phyloP scores from a whole-genome alignment of 2,329 filamentous ascomycete species.

The Apiospora aurea region DNA sequence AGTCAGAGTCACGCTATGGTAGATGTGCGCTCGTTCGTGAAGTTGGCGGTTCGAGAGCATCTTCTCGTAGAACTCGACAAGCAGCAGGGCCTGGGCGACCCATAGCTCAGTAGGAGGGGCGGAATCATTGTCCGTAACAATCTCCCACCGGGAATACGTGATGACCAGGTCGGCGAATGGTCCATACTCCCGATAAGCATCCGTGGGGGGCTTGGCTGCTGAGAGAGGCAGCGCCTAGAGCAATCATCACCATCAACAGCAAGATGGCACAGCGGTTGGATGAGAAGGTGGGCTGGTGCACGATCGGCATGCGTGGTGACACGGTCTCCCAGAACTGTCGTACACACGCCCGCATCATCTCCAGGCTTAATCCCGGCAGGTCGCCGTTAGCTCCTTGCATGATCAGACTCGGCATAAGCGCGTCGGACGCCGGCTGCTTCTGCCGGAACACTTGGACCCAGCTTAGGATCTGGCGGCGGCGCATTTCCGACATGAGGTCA shows the following conservation, averaged over 20 bases:
- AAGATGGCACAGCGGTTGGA: constrained; percentile 80
- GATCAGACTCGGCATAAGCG: constrained; percentile 29
- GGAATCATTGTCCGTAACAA: constrained; percentile 83
- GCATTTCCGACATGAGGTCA: constrained; percentile 52
- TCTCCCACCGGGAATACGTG: constrained; percentile 78
- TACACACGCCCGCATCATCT: constrained; percentile 86
- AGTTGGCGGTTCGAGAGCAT: constrained; percentile 83
- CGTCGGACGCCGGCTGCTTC: constrained; percentile 47
- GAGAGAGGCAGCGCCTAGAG: constrained; percentile 81
- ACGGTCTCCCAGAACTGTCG: constrained; percentile 89
- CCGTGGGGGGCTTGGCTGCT: constrained; percentile 68
- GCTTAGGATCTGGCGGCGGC: constrained; percentile 53
- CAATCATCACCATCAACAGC: constrained; percentile 81
- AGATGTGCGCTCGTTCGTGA: constrained; percentile 89
- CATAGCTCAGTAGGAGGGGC: constrained; percentile 84
- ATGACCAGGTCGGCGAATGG: constrained; percentile 67
- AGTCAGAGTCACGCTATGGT: constrained; percentile 85
- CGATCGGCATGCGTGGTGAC: constrained; percentile 83
- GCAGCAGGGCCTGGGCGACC: constrained; percentile 84
- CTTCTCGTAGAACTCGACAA: constrained; percentile 91
- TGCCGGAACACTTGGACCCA: constrained; percentile 53
- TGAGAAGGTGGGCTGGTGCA: constrained; percentile 88
- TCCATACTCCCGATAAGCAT: constrained; percentile 54
- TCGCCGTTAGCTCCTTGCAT: constrained; percentile 51
- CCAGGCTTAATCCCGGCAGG: constrained; percentile 65